Evolutionary conservation across 768 basidiomycete genomes (phyloP), one percentile per base, ranked within the genome.

Genomic region (Serendipita sp.): DNA sequence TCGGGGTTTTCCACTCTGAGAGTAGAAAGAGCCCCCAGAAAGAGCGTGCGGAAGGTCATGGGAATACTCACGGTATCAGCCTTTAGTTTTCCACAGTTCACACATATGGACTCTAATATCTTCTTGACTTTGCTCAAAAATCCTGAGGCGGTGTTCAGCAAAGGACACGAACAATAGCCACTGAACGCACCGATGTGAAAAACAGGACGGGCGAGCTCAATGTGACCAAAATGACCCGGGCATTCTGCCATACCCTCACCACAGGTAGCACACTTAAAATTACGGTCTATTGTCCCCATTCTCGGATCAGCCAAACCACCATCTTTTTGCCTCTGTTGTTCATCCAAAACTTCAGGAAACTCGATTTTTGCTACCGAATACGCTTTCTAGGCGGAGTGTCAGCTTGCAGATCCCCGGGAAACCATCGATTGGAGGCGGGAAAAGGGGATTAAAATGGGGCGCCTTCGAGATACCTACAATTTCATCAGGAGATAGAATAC

Each of bases 181-280:
- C 44, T 28, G 18, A 11, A 80, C 85, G 68, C 75, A 91, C 91
- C 92, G 75, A 91, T 88, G 75, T 98, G 95, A 72, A 93, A 98
- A 38, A 96, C 91, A n/a, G 95, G 93, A 70, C 92, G 81, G 48
- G 91, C 91, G 71, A 99, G 78, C 77, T 99, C 96, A 71, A 99
- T 91, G 74, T 98, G 94, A 64, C 96, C 96, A 78, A 99, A 99
- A 75, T 98, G 96, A 62, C 96, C 96, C 32, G 96, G 94, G 78
- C 96, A 99, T 74, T 98, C 96, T 16, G 92, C 87, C 94, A 98
- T 97, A n/a, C 94, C 95, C 81, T 99, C 96, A 69, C 93, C 94
- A 74, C 96, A 98, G 34, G 96, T 98, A 78, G 97, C 93, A 74
- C 96, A 99, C 78, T 98, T 98, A 78, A 95, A 94, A 74, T 94